Percentiles rank a stretch among this genome's conserved stretches.
Conservation (phyloP, 2,329 filamentous ascomycete species). For the Penicillium verrucosum region DNA sequence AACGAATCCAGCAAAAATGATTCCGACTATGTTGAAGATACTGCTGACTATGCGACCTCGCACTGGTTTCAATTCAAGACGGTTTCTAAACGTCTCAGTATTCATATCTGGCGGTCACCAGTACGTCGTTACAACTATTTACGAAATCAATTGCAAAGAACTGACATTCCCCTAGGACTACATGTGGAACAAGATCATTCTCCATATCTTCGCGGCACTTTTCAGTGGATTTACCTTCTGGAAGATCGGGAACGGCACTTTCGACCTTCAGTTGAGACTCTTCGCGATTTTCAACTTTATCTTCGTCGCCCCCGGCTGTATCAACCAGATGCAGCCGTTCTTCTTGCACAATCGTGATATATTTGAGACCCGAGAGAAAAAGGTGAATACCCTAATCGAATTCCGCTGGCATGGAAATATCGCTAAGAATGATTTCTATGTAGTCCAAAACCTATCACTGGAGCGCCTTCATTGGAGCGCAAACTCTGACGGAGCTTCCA, state of each 20-base stretch:
- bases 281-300: conserved; percentile 64
- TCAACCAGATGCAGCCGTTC: conserved; percentile 58
- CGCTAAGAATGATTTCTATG: neutral
- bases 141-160: neutral
- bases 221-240: conserved; percentile 64
- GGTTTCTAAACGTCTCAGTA: conserved; percentile 34
- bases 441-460: conserved; percentile 59
- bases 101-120: conserved; percentile 35
- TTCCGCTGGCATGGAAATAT: neutral
- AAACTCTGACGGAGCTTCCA: conserved; percentile 49
- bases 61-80: conserved; percentile 41
- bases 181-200: conserved; percentile 47
- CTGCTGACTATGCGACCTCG: conserved; percentile 38
- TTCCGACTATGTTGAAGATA: conserved; percentile 29
- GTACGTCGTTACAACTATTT: conserved; percentile 14
- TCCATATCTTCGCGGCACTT: conserved; percentile 55
- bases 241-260: conserved; percentile 53
- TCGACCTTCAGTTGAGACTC: conserved; percentile 53
- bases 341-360: conserved; percentile 58
- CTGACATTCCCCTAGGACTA: conserved; percentile 34
- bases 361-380: conserved; percentile 59
- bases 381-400: conserved; percentile 27
- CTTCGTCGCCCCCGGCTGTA: conserved; percentile 58
- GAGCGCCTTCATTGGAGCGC: conserved; percentile 56
- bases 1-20: conserved; percentile 22